Percentiles rank a stretch among this genome's conserved stretches.
Evolutionary conservation across 352 stramenopile genomes (phyloP).

Genomic region (Phytopythium litorale): DNA sequence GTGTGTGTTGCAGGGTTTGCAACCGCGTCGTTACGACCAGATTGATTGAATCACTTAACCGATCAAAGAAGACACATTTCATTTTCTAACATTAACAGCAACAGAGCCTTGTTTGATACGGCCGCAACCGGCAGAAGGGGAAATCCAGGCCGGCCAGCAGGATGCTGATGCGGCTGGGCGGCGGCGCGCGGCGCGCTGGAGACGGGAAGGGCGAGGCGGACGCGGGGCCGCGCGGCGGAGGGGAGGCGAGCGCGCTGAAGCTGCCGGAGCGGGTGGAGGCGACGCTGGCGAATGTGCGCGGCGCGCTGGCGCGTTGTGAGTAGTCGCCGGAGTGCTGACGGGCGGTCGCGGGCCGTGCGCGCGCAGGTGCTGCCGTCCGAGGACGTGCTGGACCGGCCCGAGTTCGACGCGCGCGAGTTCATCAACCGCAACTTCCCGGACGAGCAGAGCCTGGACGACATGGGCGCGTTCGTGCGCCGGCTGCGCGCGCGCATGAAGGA

Average conservation of each 20-base stretch:
- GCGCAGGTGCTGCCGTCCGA: slow-evolving; percentile 69
- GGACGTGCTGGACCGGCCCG: slow-evolving; percentile 80
- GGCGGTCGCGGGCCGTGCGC: neutral
- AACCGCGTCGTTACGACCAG: neutral
- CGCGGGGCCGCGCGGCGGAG: slow-evolving; percentile 5
- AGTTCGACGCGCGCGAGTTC: slow-evolving; percentile 91
- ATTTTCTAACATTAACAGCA: no score
- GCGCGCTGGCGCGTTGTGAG: no score
- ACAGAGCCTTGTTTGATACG: no score
- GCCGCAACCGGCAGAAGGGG: neutral
- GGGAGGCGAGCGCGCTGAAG: slow-evolving; percentile 33
- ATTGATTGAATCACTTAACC: no score
- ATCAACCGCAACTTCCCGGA: slow-evolving; percentile 93
- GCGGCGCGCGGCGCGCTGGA: neutral
- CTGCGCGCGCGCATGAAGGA: slow-evolving; percentile 75
- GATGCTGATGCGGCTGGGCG: slow-evolving; percentile 4
- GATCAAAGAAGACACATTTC: no score
- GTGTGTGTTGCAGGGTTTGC: neutral
- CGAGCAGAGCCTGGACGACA: slow-evolving; percentile 70
- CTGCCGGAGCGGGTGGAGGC: slow-evolving; percentile 50
- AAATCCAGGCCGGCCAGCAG: neutral
- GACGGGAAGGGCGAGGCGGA: neutral
- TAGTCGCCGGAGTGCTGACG: neutral
- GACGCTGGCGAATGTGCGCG: slow-evolving; percentile 40
- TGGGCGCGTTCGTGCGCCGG: slow-evolving; percentile 83